Conservation (phyloP, 106 monocot species). For the Phalaenopsis aphrodite region DNA sequence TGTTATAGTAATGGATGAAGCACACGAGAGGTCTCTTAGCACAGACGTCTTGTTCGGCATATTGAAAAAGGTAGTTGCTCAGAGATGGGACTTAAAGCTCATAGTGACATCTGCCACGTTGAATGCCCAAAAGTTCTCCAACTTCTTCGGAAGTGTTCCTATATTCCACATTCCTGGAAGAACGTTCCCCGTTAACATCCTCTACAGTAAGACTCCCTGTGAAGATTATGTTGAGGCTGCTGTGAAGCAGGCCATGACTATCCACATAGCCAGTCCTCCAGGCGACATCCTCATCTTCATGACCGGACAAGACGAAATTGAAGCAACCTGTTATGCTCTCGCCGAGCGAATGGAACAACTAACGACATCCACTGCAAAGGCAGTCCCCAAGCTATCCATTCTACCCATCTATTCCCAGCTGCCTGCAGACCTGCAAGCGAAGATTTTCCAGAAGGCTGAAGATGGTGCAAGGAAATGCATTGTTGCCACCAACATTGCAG, state of each 20-base stretch:
- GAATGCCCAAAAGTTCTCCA: constrained; percentile 91
- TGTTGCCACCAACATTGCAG: constrained; percentile 95
- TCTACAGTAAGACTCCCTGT: constrained; percentile 88
- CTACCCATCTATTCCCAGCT: constrained; percentile 95
- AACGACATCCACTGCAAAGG: constrained; percentile 51
- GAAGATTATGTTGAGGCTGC: constrained; percentile 99
- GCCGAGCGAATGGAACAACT: constrained; percentile 91
- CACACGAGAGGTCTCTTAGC: constrained; percentile 88
- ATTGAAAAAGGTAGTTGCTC: constrained; percentile 91
- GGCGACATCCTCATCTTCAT: constrained; percentile 97
- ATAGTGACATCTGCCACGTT: constrained; percentile 97
- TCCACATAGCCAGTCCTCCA: constrained; percentile 83
- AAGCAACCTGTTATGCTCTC: constrained; percentile 89
- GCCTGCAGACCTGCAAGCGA: constrained; percentile 89
- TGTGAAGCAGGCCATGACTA: constrained; percentile 91
- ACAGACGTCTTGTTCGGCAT: constrained; percentile 97
- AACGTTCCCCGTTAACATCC: constrained; percentile 83
- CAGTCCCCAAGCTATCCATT: constrained; percentile 76
- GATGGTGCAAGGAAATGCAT: constrained; percentile 93
- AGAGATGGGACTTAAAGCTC: constrained; percentile 88
- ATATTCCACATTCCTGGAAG: constrained; percentile 89
- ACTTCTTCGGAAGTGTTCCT: constrained; percentile 92
- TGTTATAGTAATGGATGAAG: constrained; percentile 94
- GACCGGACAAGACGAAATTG: constrained; percentile 98
- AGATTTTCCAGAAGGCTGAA: constrained; percentile 93